A percentile compares a stretch with the other conserved stretches of the same genome.
phyloP scores from a whole-genome alignment of 164 flowering plant genomes.

The Piper betle region DNA sequence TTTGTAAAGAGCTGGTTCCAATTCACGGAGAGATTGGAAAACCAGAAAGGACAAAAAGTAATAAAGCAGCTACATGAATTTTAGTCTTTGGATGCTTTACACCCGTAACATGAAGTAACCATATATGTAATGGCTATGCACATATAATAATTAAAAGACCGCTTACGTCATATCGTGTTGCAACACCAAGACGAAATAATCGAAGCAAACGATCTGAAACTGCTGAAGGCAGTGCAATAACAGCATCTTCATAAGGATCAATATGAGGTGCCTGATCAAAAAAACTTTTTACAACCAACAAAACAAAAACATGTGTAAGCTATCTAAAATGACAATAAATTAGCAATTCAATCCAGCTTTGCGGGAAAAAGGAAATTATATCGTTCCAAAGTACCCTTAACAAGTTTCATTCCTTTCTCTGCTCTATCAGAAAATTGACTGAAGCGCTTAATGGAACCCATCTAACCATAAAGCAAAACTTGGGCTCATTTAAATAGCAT shows the following conservation, averaged over 20 bases:
- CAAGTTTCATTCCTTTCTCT: too few species aligned
- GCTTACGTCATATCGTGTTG: slow-evolving; percentile 35
- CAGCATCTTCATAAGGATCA: slow-evolving; percentile 37
- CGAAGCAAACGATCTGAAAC: slow-evolving; percentile 29
- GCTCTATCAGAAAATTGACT: too few species aligned
- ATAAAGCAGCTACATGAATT: too few species aligned
- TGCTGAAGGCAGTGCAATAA: slow-evolving; percentile 22
- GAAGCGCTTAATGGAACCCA: too few species aligned
- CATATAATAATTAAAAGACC: not conserved
- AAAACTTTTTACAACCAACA: not conserved
- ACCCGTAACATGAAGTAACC: not conserved
- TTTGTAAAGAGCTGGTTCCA: too few species aligned
- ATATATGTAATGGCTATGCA: not conserved
- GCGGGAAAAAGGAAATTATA: too few species aligned
- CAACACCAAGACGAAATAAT: slow-evolving; percentile 31
- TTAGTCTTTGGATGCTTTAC: not conserved
- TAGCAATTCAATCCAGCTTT: too few species aligned
- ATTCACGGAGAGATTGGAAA: too few species aligned
- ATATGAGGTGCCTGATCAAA: slow-evolving; percentile 14
- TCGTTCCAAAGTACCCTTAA: too few species aligned
- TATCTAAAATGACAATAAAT: not conserved
- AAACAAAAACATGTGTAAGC: not conserved
- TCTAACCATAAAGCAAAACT: too few species aligned
- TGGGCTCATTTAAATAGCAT: too few species aligned
- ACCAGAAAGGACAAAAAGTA: too few species aligned